These are phyloP conservation scores for Pilatotrama ljubarskyi DNA, from an alignment of 768 basidiomycete genomes.

Conservation along the genomic window DNA sequence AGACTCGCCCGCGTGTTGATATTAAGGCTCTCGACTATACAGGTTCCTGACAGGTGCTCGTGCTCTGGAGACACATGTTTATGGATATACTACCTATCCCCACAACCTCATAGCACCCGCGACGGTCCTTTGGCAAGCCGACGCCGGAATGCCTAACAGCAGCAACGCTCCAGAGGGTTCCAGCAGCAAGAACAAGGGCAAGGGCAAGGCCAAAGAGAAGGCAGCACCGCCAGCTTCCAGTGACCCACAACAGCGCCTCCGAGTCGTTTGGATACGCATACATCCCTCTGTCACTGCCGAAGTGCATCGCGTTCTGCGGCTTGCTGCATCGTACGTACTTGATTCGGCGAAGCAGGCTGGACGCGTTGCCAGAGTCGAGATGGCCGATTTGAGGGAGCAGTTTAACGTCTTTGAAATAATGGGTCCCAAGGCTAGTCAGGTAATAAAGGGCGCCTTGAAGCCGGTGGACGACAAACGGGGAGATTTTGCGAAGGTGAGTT, in stretches of 20 bases:
- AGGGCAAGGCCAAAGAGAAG: slow-evolving; percentile 29
- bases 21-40: neutral
- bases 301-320: slow-evolving; percentile 52
- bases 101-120: slow-evolving; percentile 67
- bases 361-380: slow-evolving; percentile 48
- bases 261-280: slow-evolving; percentile 71
- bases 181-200: slow-evolving; percentile 31
- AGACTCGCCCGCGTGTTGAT: neutral
- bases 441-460: slow-evolving; percentile 58
- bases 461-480: slow-evolving; percentile 49
- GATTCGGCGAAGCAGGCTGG: slow-evolving; percentile 32
- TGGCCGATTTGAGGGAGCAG: slow-evolving; percentile 69
- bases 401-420: slow-evolving; percentile 86
- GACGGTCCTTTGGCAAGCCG: slow-evolving; percentile 69
- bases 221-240: neutral
- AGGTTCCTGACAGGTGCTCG: slow-evolving; percentile 72
- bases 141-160: neutral
- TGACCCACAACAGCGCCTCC: slow-evolving; percentile 20
- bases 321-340: slow-evolving; percentile 51
- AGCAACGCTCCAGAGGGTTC: too few species aligned
- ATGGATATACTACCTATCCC: slow-evolving; percentile 65
- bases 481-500: slow-evolving; percentile 60
- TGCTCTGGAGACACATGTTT: slow-evolving; percentile 64
- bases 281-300: slow-evolving; percentile 74
- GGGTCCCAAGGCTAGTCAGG: slow-evolving; percentile 60